Evolutionary conservation across 176 grass and related monocot genomes (phyloP), one percentile per base, ranked within the genome.

Genomic region (Aegilops tauschii): DNA sequence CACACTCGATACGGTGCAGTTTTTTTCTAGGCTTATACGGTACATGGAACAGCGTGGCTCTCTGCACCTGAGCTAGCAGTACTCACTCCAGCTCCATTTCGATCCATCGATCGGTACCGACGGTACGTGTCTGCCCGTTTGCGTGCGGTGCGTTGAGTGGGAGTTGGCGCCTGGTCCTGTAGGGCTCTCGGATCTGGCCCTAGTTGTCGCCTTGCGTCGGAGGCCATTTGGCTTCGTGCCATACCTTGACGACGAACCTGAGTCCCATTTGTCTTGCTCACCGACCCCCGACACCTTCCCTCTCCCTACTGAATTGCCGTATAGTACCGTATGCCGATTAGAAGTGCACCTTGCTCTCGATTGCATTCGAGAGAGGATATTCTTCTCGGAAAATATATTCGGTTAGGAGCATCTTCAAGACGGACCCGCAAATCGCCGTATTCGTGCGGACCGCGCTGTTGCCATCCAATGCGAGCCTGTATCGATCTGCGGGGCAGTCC

Each of bases 111-210:
- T 42, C 69, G 10, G 36, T 58, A 52, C 54, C 54, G 5, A 56
- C 52, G 52, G 52, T 20, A 56, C 54, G 54, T 42, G 69, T 44
- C 36, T 42, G 69, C 39, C 21, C 69, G 69, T 3, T 40, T 71
- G 69, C 36, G 69, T 40, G 69, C 18, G 35, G 35, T 66, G 77
- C 83, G 71, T 77, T 32, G 83, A 76, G 42, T 2, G 66, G 75
- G 34, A 21, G 52, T 80, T 83, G 82, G 79, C 68, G 63, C 32
- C 18, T 81, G 76, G 59, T 64, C 67, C 0, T 11, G 21, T 12
- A 3, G 18, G 44, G 70, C n/a, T 73, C 37, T 39, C 42, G 69
- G 69, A 13, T 72, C 20, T 72, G 68, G 67, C 8, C 30, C 4
- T 65, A 7, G 25, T 66, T 70, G 67, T 18, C 67, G 67, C 67